Evolutionary conservation across 371 early-diverging fungal species (phyloP), one percentile per base, ranked within the genome.

Genomic region (Circinella umbellata): DNA sequence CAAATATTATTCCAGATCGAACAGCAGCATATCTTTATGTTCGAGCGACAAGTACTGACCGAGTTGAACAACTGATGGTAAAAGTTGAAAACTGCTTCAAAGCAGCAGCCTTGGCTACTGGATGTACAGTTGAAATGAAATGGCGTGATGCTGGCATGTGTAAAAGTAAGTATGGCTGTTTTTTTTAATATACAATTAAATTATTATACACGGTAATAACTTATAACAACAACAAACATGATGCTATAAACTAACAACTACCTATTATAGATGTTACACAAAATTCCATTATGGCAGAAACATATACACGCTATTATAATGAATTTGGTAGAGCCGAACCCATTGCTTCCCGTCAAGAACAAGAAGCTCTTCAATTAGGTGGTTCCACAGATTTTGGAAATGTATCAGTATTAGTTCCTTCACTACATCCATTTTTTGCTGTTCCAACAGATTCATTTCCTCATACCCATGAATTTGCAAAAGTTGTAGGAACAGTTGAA

Each of bases 81-180:
- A 81, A 85, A 35, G 73, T 93, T 3, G 62, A 85, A 36, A 72
- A 73, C n/a, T 82, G 87, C 46, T 86, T 95, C 69, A 84, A 88
- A 54, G 89, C 89, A 0, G 91, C 91, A 13, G 92, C 90, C 6
- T 64, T 77, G 15, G 88, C 92, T 4, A 91, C 92, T 0, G 93
- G 93, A 4, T 92, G 93, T 69, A 82, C 86, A 38, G 87, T 82
- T 66, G 86, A 80, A 57, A 83, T 83, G 38, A 79, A 70, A 2
- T 81, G 85, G 78, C 85, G 87, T 66, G 75, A 81, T 64, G 78
- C 69, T 61, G 81, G 81, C 63, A 63, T 74, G 13, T 73, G 76
- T 3, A 73, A 75, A 61, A 77, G 69, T 74, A 48, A 48, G 39
- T 4, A 42, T 9, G 42, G 1, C 6, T 42, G 6, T 42, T 42